phyloP scores from a whole-genome alignment of 2,329 filamentous ascomycete species.

The Conoideocrella luteorostrata region DNA sequence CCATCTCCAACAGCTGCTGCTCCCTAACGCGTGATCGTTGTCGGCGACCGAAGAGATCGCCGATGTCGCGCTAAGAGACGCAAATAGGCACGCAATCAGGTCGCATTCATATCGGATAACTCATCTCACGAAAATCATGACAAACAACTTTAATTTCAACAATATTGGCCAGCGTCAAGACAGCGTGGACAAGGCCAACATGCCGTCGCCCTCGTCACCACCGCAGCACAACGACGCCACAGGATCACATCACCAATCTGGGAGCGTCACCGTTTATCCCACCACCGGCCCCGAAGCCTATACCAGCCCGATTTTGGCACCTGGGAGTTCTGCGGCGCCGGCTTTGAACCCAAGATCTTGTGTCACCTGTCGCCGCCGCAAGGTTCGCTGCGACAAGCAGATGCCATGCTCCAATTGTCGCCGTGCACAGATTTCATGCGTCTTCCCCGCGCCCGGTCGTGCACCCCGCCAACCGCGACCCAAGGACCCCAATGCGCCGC shows the following conservation, averaged over 20 bases:
- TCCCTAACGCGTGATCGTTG: neutral
- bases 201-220: constrained; percentile 19
- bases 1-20: neutral
- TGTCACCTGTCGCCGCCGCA: constrained; percentile 47
- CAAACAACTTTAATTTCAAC: constrained; percentile 18
- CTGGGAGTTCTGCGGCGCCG: constrained; percentile 25
- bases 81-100: neutral
- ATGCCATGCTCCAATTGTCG: constrained; percentile 72
- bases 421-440: constrained; percentile 62
- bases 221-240: constrained; percentile 14
- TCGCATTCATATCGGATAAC: neutral
- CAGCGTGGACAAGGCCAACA: constrained; percentile 14
- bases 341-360: constrained; percentile 42
- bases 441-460: constrained; percentile 68
- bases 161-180: constrained; percentile 12
- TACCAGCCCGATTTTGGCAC: constrained; percentile 26
- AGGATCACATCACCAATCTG: constrained; percentile 17
- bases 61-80: constrained; percentile 1
- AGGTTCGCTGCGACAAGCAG: constrained; percentile 73
- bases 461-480: constrained; percentile 61
- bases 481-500: constrained; percentile 57
- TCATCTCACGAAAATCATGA: constrained; percentile 2
- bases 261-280: constrained; percentile 32
- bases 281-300: constrained; percentile 34
- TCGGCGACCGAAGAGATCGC: constrained; percentile 1